Evolutionary conservation across 257 asterid genomes (phyloP).

Genomic region (Solanum boliviense): DNA sequence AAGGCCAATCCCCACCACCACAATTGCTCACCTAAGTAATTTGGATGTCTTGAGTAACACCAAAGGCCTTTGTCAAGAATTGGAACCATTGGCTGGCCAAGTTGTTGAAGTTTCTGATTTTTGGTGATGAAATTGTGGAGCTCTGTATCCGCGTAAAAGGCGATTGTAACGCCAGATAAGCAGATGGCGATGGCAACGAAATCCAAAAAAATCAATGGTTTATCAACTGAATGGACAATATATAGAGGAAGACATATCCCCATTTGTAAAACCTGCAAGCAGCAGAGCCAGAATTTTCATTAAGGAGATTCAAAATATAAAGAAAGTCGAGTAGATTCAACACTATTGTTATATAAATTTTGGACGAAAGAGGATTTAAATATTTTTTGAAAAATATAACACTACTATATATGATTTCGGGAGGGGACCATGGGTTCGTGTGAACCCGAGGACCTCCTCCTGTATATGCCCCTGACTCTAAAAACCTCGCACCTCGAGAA

Average conservation of each 20-base stretch:
- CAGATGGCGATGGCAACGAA: slow-evolving; percentile 39
- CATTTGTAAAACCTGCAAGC: slow-evolving; percentile 55
- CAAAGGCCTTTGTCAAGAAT: slow-evolving; percentile 76
- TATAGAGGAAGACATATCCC: slow-evolving; percentile 76
- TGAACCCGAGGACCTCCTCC: no score
- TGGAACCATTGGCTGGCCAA: slow-evolving; percentile 39
- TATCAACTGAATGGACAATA: slow-evolving; percentile 39
- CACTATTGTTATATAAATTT: neutral
- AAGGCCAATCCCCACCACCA: slow-evolving; percentile 97
- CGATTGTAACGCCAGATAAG: slow-evolving; percentile 46
- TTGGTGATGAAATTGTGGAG: slow-evolving; percentile 50
- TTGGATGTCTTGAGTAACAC: slow-evolving; percentile 79
- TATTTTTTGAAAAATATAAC: no score
- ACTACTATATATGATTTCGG: no score
- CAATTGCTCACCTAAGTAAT: slow-evolving; percentile 88
- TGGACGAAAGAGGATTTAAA: no score
- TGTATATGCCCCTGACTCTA: neutral
- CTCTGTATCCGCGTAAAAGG: slow-evolving; percentile 74
- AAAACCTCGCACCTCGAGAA: neutral
- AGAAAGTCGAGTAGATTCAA: neutral
- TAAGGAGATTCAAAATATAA: neutral
- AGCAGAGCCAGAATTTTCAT: neutral
- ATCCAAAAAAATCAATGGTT: slow-evolving; percentile 42
- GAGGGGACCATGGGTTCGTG: no score
- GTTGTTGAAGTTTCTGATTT: slow-evolving; percentile 30